Conservation (phyloP, 345 rosid genomes). For the Populus alba region DNA sequence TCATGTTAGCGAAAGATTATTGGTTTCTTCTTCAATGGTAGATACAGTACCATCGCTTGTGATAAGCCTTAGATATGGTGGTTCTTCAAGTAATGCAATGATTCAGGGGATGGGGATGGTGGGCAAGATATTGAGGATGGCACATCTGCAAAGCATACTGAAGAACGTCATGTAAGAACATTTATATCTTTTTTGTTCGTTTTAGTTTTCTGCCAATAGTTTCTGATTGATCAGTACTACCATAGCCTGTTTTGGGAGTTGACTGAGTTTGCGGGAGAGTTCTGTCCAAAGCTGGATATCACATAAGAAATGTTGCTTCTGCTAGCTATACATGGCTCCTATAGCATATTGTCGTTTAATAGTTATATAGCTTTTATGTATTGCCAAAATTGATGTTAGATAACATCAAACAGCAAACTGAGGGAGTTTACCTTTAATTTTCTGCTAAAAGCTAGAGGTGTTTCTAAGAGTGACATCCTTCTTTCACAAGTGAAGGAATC, state of each 20-base stretch:
- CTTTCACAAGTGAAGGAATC: neutral
- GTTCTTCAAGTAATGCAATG: neutral
- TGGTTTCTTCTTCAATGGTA: neutral
- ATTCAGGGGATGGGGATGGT: constrained; percentile 40
- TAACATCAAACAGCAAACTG: neutral
- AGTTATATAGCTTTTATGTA: neutral
- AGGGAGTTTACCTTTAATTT: neutral
- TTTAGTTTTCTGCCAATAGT: neutral
- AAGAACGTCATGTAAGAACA: constrained; percentile 34
- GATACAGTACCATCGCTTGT: neutral
- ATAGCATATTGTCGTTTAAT: neutral
- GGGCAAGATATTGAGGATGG: constrained; percentile 24
- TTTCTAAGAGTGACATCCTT: neutral
- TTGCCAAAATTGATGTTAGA: neutral
- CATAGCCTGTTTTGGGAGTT: neutral
- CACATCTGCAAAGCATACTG: constrained; percentile 29
- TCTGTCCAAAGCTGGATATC: neutral
- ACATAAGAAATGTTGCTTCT: neutral
- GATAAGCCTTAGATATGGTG: neutral
- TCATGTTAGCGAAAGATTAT: neutral
- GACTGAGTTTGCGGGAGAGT: neutral
- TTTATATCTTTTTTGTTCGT: neutral
- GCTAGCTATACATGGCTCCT: neutral
- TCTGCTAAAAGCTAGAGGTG: neutral
- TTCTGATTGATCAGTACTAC: neutral